Evolutionary conservation across 2,329 filamentous ascomycete genomes (phyloP).

Genomic region (Seiridium unicorne): DNA sequence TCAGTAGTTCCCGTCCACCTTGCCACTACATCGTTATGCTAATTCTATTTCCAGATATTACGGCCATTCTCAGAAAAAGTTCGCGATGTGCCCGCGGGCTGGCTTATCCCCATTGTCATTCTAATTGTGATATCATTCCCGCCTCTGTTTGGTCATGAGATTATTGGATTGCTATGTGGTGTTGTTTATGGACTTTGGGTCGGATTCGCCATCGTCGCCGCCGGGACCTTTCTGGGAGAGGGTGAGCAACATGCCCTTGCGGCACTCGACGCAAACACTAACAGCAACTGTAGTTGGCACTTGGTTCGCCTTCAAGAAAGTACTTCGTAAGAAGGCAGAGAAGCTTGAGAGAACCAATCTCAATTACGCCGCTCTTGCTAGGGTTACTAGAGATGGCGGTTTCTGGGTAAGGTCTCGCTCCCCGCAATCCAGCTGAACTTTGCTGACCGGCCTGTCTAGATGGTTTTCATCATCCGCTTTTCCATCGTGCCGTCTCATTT

Average conservation of each 20-base stretch:
- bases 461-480: slow-evolving; percentile 38
- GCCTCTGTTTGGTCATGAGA: slow-evolving; percentile 39
- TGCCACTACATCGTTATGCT: neutral
- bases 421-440: neutral
- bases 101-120: slow-evolving; percentile 36
- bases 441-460: slow-evolving; percentile 16
- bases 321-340: slow-evolving; percentile 31
- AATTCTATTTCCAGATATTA: slow-evolving; percentile 20
- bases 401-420: slow-evolving; percentile 29
- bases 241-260: slow-evolving; percentile 17
- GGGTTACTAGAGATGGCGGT: slow-evolving; percentile 37
- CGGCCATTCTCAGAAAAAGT: slow-evolving; percentile 35
- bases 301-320: slow-evolving; percentile 38
- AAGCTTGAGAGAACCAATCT: slow-evolving; percentile 38
- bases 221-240: slow-evolving; percentile 39
- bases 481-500: slow-evolving; percentile 39
- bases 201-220: slow-evolving; percentile 38
- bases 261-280: neutral
- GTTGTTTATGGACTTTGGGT: slow-evolving; percentile 39
- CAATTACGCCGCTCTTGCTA: slow-evolving; percentile 36
- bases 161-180: slow-evolving; percentile 38
- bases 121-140: slow-evolving; percentile 39
- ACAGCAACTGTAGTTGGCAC: slow-evolving; percentile 26
- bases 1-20: slow-evolving; percentile 13
- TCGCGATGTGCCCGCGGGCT: slow-evolving; percentile 34